Evolutionary conservation across 495 filamentous ascomycete genomes (phyloP).

Genomic region (Hyphodiscus hymeniophilus): DNA sequence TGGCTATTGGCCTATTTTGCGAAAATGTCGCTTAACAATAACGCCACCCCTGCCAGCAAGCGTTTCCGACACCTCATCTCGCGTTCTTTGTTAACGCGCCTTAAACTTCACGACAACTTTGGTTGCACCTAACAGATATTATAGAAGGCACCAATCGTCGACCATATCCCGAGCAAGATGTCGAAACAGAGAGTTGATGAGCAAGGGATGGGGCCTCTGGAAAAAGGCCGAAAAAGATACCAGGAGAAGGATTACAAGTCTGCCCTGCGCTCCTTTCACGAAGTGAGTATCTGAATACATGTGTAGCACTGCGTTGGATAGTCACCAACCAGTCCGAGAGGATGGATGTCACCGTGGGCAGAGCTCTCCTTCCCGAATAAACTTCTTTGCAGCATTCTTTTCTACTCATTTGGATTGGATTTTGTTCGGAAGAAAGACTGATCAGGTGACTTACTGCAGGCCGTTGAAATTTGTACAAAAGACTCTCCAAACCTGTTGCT

Average conservation of each 20-base stretch:
- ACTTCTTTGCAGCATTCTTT: neutral
- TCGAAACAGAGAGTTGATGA: neutral
- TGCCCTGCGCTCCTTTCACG: conserved; percentile 16
- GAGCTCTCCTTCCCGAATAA: neutral
- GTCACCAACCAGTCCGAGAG: no score
- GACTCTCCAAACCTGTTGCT: conserved; percentile 19
- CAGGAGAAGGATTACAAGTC: conserved; percentile 15
- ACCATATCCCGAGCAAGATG: no score
- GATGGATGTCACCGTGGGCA: no score
- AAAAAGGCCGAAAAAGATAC: conserved; percentile 20
- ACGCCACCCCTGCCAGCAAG: no score
- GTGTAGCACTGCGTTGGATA: neutral
- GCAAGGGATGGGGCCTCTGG: conserved; percentile 24
- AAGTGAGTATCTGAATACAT: conserved; percentile 8
- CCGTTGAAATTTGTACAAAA: conserved; percentile 13
- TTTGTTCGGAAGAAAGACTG: neutral
- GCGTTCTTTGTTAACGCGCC: no score
- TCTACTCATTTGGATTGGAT: neutral
- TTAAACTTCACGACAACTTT: no score
- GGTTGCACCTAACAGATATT: no score
- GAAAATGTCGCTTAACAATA: no score
- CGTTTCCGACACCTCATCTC: no score
- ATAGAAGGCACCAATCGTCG: no score
- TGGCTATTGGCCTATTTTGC: no score
- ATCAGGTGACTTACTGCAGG: conserved; percentile 13